Evolutionary conservation across 805 yeast species (phyloP).

Genomic region (Starmera pachycereana): DNA sequence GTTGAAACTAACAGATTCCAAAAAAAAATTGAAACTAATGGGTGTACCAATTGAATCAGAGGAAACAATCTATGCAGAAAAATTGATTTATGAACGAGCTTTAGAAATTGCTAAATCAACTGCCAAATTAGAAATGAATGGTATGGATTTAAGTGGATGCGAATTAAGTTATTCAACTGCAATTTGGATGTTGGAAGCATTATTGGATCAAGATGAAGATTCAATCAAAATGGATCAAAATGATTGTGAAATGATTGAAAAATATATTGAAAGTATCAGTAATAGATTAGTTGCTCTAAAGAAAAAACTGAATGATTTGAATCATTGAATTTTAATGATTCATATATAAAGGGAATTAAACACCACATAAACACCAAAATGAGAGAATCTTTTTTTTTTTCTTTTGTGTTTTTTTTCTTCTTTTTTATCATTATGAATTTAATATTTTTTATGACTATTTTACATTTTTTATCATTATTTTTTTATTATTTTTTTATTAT

Average conservation of each 20-base stretch:
- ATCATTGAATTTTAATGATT: no score
- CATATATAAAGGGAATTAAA: no score
- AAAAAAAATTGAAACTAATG: conserved; percentile 19
- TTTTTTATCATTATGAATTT: no score
- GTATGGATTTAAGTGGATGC: conserved; percentile 59
- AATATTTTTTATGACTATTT: no score
- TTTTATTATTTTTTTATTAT: no score
- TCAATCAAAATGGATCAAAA: conserved; percentile 48
- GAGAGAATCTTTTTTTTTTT: no score
- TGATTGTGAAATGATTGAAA: conserved; percentile 67
- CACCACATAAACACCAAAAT: no score
- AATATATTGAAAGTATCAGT: conserved; percentile 75
- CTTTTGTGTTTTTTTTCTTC: no score
- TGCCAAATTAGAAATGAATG: conserved; percentile 76
- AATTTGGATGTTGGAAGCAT: conserved; percentile 90
- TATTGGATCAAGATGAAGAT: conserved; percentile 42
- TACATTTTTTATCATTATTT: no score
- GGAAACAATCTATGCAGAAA: conserved; percentile 55
- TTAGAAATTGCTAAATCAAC: conserved; percentile 87
- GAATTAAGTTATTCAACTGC: conserved; percentile 86
- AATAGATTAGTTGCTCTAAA: conserved; percentile 65
- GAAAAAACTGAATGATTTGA: conserved; percentile 32
- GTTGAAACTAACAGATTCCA: conserved; percentile 42
- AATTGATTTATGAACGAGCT: conserved; percentile 84
- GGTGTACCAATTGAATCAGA: conserved; percentile 3